A percentile compares a stretch with the other conserved stretches of the same genome.
Evolutionary conservation across 306 rosid genomes (phyloP).

Genomic region (Rosa lucieae): DNA sequence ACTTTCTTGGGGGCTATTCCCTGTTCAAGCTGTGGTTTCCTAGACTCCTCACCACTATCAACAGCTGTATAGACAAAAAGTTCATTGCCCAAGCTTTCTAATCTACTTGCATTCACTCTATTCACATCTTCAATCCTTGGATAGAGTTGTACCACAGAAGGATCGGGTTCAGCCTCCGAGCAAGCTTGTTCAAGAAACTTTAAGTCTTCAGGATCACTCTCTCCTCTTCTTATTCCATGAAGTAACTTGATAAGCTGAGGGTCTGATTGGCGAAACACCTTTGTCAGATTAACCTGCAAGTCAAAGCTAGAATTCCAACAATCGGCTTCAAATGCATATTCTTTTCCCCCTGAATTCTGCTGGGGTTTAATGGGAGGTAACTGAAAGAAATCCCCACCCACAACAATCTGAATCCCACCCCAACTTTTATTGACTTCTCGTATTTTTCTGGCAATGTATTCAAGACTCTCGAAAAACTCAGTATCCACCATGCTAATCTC

Average conservation of each 20-base stretch:
- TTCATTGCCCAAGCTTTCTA: slow-evolving; percentile 36
- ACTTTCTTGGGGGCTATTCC: slow-evolving; percentile 40
- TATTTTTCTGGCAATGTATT: slow-evolving; percentile 35
- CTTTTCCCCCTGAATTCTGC: neutral
- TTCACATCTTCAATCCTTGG: slow-evolving; percentile 44
- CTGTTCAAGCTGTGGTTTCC: slow-evolving; percentile 37
- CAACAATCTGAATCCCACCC: slow-evolving; percentile 72
- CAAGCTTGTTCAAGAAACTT: slow-evolving; percentile 32
- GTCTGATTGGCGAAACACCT: slow-evolving; percentile 56
- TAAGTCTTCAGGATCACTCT: slow-evolving; percentile 28
- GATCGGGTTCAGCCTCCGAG: slow-evolving; percentile 23
- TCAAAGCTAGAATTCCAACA: slow-evolving; percentile 57
- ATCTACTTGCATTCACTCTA: slow-evolving; percentile 41
- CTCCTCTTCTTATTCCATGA: slow-evolving; percentile 52
- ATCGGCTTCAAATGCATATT: slow-evolving; percentile 55
- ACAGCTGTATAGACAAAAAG: slow-evolving; percentile 33
- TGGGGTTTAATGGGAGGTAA: slow-evolving; percentile 36
- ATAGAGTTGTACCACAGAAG: slow-evolving; percentile 43
- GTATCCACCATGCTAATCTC: slow-evolving; percentile 58
- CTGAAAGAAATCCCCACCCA: slow-evolving; percentile 68
- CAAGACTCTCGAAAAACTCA: slow-evolving; percentile 41
- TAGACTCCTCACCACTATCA: slow-evolving; percentile 32
- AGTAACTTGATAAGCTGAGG: slow-evolving; percentile 42
- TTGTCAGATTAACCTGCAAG: slow-evolving; percentile 40
- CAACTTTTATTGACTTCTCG: slow-evolving; percentile 27